Base-by-base conservation (phyloP, 768 basidiomycete species). In the Phaeotremella skinneri region DNA sequence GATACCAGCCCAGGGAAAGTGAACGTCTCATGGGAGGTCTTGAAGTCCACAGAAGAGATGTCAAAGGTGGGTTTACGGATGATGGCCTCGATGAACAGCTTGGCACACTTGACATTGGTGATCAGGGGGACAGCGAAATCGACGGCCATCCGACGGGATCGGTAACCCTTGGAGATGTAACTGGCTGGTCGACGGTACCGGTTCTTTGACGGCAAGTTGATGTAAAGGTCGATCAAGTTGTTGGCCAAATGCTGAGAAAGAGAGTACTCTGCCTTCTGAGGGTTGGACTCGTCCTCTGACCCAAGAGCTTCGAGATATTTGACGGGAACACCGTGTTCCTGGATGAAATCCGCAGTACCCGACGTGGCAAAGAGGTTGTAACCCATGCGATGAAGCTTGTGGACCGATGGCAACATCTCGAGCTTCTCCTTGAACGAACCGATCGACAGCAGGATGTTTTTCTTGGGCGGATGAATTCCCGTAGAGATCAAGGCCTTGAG, bases 61-160 rank as follows among this genome's bases (percentile, higher is more conserved):
- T 96, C 88, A 45, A 98, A 82, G 3, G 91, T 85, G n/a, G 94
- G 81, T 77, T 86, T 91, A 81, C 75, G 67, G 63, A 77, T 70
- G 63, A 78, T 70, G 1, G 94, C 96, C 79, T 98, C 92, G 16
- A 90, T 88, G 39, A 98, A 83, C 73, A 99, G 82, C 78, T 98
- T 99, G 56, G 94, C 94, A 72, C 91, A 92, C 81, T 99, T 99
- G 80, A 99, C 89, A 76, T 99, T 98, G 43, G 94, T 98, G 74
- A 98, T 91, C 52, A 98, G 82, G 0, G 96, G 96, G 31, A 98
- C 87, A 29, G 93, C 96, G 70, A 94, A 97, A 78, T 99, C 96
- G 64, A 99, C 92, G 4, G 96, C 96, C 92, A 98, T 93, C 52
- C 96, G 88, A 67, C 96, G 89, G 29, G 93, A 94, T 60, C 86